Base-by-base conservation (phyloP, 2,329 filamentous ascomycete species). In the Talaromyces sp. region DNA sequence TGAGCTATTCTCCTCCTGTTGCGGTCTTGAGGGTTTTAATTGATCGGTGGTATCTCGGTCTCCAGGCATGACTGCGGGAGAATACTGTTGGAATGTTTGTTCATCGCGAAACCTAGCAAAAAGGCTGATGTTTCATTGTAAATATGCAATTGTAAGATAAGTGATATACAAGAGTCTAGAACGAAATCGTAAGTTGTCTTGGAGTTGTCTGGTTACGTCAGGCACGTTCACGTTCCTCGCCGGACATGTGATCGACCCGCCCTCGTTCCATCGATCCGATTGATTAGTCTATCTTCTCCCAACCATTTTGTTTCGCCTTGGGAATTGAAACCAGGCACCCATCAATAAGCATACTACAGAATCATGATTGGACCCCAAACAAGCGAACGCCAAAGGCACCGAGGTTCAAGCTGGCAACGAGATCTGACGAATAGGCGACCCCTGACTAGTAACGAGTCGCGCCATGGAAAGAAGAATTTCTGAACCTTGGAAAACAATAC, bases 241-340 rank as follows among this genome's bases (percentile, higher is more conserved):
- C 33, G 62, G 63, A 64, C 67, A 68, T 68, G 67, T 68, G 67
- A 68, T 68, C 56, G 59, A 39, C 65, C 61, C 50, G 27, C 27
- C 27, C 27, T 31, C 27, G 59, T 37, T 2, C 14, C 52, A 37
- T 56, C n/a, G 22, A 56, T 37, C 10, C 52, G 11, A 56, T 56
- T 56, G 50, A 56, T 56, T 33, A 37, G 9, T 37, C 31, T 35
- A 22, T 22, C 11, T 37, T 37, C n/a, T 37, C 16, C 31, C 50
- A n/a, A 54, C 27, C 8, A n/a, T 13, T 56, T 37, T 22, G 10
- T 11, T 10, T 37, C 52, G 3, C n/a, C 22, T 22, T 22, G 22
- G 22, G 22, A 22, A 2, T 22, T 22, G 22, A 22, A 22, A 22
- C 22, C 22, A 31, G 27, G 27, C 27, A 31, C 27, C 27, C 27